These are phyloP conservation scores for Pleurotus sapidus DNA, from an alignment of 768 basidiomycete genomes.

Conservation along the genomic window DNA sequence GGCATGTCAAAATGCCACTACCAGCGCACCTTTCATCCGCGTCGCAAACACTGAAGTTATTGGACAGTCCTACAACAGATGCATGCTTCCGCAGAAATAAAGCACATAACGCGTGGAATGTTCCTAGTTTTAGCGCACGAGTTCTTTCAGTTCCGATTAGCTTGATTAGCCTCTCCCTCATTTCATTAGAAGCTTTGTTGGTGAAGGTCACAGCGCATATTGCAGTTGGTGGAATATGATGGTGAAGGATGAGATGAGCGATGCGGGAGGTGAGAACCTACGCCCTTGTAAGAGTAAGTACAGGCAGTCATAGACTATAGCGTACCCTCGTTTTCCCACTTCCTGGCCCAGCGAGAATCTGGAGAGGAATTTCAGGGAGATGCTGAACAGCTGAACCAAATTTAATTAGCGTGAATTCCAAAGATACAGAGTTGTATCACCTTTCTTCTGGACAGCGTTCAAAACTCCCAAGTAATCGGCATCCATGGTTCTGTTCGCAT, in stretches of 20 bases:
- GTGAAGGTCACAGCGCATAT: conserved; percentile 87
- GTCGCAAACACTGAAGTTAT: conserved; percentile 83
- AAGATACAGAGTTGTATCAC: conserved; percentile 16
- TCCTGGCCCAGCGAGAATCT: conserved; percentile 80
- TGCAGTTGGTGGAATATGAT: conserved; percentile 46
- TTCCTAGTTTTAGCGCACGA: conserved; percentile 61
- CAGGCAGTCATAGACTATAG: not conserved
- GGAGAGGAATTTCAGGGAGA: conserved; percentile 58
- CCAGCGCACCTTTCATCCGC: conserved; percentile 66
- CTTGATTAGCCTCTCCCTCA: conserved; percentile 65
- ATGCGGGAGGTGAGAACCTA: conserved; percentile 68
- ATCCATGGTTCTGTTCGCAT: not conserved
- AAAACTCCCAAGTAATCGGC: conserved; percentile 19
- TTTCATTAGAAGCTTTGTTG: conserved; percentile 88
- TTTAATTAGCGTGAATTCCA: not conserved
- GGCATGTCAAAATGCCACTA: not conserved
- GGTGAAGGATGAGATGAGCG: conserved; percentile 57
- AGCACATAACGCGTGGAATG: conserved; percentile 78
- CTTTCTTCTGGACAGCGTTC: conserved; percentile 38
- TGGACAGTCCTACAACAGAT: conserved; percentile 50
- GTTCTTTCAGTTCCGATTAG: conserved; percentile 63
- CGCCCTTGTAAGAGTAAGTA: not conserved
- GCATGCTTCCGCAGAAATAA: conserved; percentile 68
- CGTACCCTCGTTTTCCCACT: conserved; percentile 67
- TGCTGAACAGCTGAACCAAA: conserved; percentile 58